phyloP scores from a whole-genome alignment of 768 basidiomycete species.

The Boletus pseudo-olivaceus region DNA sequence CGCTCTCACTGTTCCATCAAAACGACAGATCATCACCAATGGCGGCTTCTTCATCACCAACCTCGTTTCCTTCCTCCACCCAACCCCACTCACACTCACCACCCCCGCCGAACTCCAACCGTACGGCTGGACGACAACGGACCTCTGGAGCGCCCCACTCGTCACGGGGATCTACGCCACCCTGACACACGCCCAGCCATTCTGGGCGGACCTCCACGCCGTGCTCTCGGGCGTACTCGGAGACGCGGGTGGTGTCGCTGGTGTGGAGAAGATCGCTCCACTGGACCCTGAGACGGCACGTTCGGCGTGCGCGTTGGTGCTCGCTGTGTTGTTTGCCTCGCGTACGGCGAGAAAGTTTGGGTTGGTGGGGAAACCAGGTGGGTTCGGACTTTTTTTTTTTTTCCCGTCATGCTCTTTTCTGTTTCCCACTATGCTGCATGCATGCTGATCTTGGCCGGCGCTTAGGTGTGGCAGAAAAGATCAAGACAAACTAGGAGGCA shows the following conservation, averaged over 20 bases:
- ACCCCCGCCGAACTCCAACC: conserved; percentile 79
- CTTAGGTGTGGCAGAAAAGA: conserved; percentile 20
- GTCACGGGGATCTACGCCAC: conserved; percentile 76
- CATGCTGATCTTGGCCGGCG: neutral
- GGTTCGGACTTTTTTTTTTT: neutral
- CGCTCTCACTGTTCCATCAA: neutral
- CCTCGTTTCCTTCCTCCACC: conserved; percentile 71
- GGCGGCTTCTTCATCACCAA: conserved; percentile 79
- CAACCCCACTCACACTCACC: conserved; percentile 60
- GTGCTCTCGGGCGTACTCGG: conserved; percentile 49
- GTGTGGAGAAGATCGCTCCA: conserved; percentile 36
- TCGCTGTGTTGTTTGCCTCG: conserved; percentile 57
- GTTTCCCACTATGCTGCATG: neutral
- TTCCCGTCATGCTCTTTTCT: neutral
- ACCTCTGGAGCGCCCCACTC: conserved; percentile 82
- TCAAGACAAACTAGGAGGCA: conserved; percentile 24
- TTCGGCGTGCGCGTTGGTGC: conserved; percentile 65
- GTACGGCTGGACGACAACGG: conserved; percentile 82
- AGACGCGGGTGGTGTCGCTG: neutral
- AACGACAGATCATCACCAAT: conserved; percentile 61
- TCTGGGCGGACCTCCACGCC: conserved; percentile 63
- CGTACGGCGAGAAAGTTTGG: conserved; percentile 67
- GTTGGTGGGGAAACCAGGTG: conserved; percentile 18
- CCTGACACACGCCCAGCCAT: conserved; percentile 84
- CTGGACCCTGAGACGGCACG: conserved; percentile 64